A percentile compares a stretch with the other conserved stretches of the same genome.
Conservation (phyloP, 345 rosid genomes). For the Salix brachista region DNA sequence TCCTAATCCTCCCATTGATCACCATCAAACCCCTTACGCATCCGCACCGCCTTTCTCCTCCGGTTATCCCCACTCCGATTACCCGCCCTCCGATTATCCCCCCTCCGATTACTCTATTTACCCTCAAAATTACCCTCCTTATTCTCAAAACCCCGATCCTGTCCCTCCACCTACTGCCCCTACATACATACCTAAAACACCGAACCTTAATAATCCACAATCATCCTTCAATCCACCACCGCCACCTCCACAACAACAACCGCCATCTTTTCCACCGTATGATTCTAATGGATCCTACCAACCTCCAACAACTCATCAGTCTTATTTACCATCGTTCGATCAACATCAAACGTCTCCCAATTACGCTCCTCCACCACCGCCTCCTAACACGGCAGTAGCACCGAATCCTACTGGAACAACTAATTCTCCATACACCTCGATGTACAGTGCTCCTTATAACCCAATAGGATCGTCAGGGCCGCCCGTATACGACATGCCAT, state of each 20-base stretch:
- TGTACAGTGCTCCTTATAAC: constrained; percentile 41
- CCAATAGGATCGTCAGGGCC: constrained; percentile 42
- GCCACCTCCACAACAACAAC: constrained; percentile 28
- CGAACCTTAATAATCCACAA: constrained; percentile 30
- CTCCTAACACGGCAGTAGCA: constrained; percentile 12
- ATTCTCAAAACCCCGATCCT: constrained; percentile 54
- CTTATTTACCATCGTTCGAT: constrained; percentile 56
- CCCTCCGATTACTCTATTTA: constrained; percentile 53
- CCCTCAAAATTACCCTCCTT: constrained; percentile 46
- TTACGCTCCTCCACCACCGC: constrained; percentile 32
- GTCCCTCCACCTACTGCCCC: constrained; percentile 62
- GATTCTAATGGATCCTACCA: constrained; percentile 64
- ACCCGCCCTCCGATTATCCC: constrained; percentile 32
- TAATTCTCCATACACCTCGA: constrained; percentile 28
- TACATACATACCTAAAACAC: constrained; percentile 38
- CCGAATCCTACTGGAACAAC: constrained; percentile 25
- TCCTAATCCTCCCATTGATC: constrained; percentile 34
- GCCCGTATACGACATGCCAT: constrained; percentile 38
- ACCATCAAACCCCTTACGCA: constrained; percentile 56
- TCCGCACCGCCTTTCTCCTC: constrained; percentile 76
- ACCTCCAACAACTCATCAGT: constrained; percentile 40
- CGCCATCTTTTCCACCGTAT: constrained; percentile 49
- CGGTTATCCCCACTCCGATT: constrained; percentile 12
- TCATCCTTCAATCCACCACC: constrained; percentile 36
- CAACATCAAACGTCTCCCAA: constrained; percentile 50